A percentile compares a stretch with the other conserved stretches of the same genome.
Evolutionary conservation across 176 grass and related monocot species (phyloP).

Genomic region (Zoysia japonica): DNA sequence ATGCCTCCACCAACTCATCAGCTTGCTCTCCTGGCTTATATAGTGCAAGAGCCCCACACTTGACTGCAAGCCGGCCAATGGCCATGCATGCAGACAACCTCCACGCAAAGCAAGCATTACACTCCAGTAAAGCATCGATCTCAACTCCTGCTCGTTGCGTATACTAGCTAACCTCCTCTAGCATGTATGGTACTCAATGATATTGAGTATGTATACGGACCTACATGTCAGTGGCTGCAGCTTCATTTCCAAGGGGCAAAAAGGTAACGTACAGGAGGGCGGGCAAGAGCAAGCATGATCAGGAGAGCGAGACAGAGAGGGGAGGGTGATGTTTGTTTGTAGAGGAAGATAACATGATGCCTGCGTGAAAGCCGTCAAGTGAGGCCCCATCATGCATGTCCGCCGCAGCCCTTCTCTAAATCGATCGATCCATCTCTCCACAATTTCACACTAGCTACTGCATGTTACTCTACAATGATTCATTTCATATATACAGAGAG

Average conservation of each 20-base stretch:
- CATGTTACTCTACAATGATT: too few species aligned
- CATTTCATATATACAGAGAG: too few species aligned
- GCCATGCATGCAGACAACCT: constrained; percentile 22
- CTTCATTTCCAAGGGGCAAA: too few species aligned
- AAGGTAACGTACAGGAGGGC: background rate
- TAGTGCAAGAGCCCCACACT: constrained; percentile 63
- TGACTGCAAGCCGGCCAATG: constrained; percentile 42
- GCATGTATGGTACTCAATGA: too few species aligned
- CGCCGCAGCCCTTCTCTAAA: background rate
- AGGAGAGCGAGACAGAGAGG: background rate
- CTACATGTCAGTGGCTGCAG: too few species aligned
- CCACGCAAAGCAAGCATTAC: constrained; percentile 32
- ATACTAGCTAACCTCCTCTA: too few species aligned
- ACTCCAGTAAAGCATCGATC: background rate
- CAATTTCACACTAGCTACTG: too few species aligned
- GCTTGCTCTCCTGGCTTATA: constrained; percentile 60
- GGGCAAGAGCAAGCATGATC: constrained; percentile 56
- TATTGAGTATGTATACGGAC: too few species aligned
- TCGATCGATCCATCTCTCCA: too few species aligned
- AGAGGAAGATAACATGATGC: constrained; percentile 99
- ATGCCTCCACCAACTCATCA: constrained; percentile 81
- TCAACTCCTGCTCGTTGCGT: constrained; percentile 28
- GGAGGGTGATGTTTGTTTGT: constrained; percentile 86
- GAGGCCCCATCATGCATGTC: constrained; percentile 54
- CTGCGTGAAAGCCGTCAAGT: constrained; percentile 71